Conservation (phyloP, 2,329 filamentous ascomycete species). For the Verticillium klebahnii region DNA sequence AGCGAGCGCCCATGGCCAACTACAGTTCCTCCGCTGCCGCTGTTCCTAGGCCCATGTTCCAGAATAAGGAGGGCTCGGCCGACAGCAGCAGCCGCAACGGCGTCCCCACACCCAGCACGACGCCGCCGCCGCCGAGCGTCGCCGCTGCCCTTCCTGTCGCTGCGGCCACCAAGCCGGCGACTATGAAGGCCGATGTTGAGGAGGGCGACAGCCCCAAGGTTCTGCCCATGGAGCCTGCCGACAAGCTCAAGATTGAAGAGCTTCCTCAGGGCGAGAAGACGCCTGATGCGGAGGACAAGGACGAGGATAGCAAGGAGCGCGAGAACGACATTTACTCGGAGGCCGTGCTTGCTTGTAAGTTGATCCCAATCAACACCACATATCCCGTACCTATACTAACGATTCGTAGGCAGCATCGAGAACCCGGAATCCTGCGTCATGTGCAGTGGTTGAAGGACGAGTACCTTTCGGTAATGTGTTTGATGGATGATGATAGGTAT, state of each 20-base stretch:
- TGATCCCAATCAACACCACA: constrained; percentile 1
- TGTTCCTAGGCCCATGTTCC: constrained; percentile 64
- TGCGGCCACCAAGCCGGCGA: constrained; percentile 53
- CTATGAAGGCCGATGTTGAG: constrained; percentile 71
- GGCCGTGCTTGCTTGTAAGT: constrained; percentile 80
- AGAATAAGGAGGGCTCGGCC: constrained; percentile 43
- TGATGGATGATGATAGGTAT: constrained; percentile 12
- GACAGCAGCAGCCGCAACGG: constrained; percentile 46
- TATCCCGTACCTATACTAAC: constrained; percentile 18
- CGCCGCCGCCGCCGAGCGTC: constrained; percentile 48
- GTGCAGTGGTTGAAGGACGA: constrained; percentile 76
- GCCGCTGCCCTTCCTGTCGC: constrained; percentile 36
- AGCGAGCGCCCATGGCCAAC: constrained; percentile 58
- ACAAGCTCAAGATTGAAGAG: constrained; percentile 60
- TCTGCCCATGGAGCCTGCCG: constrained; percentile 65
- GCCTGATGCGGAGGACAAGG: constrained; percentile 67
- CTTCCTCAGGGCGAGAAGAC: constrained; percentile 54
- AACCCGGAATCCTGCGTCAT: constrained; percentile 93
- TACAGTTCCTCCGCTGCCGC: constrained; percentile 56
- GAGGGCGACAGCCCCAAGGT: constrained; percentile 78
- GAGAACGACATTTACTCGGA: constrained; percentile 96
- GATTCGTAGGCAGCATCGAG: constrained; percentile 74
- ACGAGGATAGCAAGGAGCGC: constrained; percentile 65
- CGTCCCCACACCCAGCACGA: constrained; percentile 64
- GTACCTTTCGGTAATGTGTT: constrained; percentile 4